Conservation (phyloP, 1,284 basidiomycete genomes). For the Hymenochaete sp. region DNA sequence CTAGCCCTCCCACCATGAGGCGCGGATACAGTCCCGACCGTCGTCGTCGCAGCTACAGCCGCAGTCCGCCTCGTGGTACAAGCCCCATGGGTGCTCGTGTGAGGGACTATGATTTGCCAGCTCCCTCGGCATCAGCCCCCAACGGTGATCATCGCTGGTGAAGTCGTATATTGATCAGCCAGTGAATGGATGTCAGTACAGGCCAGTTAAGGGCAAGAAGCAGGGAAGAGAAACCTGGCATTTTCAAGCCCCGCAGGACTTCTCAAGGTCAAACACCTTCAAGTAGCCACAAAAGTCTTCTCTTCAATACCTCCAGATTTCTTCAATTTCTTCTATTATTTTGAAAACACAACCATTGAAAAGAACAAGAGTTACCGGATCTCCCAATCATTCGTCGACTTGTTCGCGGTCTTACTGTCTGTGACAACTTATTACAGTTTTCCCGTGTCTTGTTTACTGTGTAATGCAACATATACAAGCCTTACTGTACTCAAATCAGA, state of each 20-base stretch:
- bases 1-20: constrained; percentile 48
- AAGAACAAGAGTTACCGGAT: constrained; percentile 17
- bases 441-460: too few relatives aligned
- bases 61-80: constrained; percentile 68
- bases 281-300: constrained; percentile 27
- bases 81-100: constrained; percentile 42
- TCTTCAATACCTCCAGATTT: constrained; percentile 20
- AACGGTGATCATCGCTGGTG: constrained; percentile 39
- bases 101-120: constrained; percentile 40
- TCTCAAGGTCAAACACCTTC: constrained; percentile 14
- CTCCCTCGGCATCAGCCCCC: constrained; percentile 18
- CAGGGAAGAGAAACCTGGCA: constrained; percentile 3
- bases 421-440: too few relatives aligned
- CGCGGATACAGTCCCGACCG: constrained; percentile 72
- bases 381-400: constrained; percentile 15
- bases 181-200: neutral
- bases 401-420: constrained; percentile 31
- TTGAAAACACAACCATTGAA: constrained; percentile 14
- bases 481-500: too few relatives aligned
- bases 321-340: constrained; percentile 10
- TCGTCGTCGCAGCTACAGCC: constrained; percentile 65
- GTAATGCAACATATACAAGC: too few relatives aligned
- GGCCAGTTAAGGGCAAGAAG: constrained; percentile 8
- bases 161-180: too few relatives aligned
- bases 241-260: constrained; percentile 3